Evolutionary conservation across 805 yeast species (phyloP).

Genomic region (Hanseniaspora nectarophila): DNA sequence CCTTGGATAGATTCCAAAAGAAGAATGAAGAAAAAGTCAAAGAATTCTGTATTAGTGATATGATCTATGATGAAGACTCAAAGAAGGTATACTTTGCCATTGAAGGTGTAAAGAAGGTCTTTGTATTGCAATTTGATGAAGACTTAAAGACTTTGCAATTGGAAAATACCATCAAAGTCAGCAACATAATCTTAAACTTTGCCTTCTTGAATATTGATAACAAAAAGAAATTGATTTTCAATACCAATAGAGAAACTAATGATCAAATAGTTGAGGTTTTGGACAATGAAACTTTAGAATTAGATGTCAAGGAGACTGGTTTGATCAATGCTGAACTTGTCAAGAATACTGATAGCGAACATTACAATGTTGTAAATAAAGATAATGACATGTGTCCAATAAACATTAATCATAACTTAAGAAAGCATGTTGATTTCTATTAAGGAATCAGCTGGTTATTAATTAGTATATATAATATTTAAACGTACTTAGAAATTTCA

Average conservation of each 20-base stretch:
- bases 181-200: conserved; percentile 26
- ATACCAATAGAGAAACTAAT: conserved; percentile 22
- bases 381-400: conserved; percentile 36
- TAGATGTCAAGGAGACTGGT: conserved; percentile 7
- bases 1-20: conserved; percentile 53
- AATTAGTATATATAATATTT: background rate
- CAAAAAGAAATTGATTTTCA: conserved; percentile 29
- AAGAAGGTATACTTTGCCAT: conserved; percentile 35
- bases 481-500: conserved; percentile 6
- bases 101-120: conserved; percentile 40
- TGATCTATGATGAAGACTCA: conserved; percentile 28
- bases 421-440: conserved; percentile 48
- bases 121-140: conserved; percentile 24
- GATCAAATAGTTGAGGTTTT: conserved; percentile 23
- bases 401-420: conserved; percentile 38
- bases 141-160: conserved; percentile 21
- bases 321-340: conserved; percentile 17
- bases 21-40: conserved; percentile 32
- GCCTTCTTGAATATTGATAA: conserved; percentile 18
- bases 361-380: conserved; percentile 28
- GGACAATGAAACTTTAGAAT: conserved; percentile 16
- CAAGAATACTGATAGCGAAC: conserved; percentile 25
- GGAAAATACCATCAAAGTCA: conserved; percentile 25
- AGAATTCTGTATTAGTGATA: conserved; percentile 43
- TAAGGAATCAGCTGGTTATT: too few relatives aligned